Evolutionary conservation across 225 moss, liverwort and hornwort species (phyloP).

Genomic region (Physcomitrellopsis africana): DNA sequence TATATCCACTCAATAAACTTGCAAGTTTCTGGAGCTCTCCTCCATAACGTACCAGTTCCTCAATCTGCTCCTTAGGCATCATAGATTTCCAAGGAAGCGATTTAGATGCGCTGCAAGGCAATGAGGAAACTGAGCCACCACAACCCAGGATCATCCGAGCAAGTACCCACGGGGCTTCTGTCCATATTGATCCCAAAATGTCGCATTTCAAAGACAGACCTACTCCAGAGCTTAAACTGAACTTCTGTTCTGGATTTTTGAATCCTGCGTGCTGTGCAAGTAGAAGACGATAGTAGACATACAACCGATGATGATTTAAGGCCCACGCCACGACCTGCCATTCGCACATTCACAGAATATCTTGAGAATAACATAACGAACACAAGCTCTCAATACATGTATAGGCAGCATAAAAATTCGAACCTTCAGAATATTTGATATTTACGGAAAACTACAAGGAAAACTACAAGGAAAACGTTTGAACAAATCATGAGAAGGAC

Average conservation of each 20-base stretch:
- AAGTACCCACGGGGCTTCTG: slow-evolving; percentile 79
- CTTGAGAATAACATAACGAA: slow-evolving; percentile 23
- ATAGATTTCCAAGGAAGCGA: slow-evolving; percentile 31
- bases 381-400: neutral
- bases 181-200: slow-evolving; percentile 66
- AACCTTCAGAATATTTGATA: slow-evolving; percentile 22
- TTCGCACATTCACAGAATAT: slow-evolving; percentile 31
- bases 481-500: neutral
- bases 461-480: slow-evolving; percentile 7
- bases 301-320: slow-evolving; percentile 71
- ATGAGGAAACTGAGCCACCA: slow-evolving; percentile 66
- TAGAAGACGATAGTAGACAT: slow-evolving; percentile 66
- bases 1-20: slow-evolving; percentile 51
- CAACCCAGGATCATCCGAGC: slow-evolving; percentile 80
- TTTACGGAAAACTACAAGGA: slow-evolving; percentile 1
- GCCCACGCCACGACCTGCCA: slow-evolving; percentile 68
- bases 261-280: slow-evolving; percentile 59
- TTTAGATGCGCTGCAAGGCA: slow-evolving; percentile 22
- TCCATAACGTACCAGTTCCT: slow-evolving; percentile 86
- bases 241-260: slow-evolving; percentile 46
- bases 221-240: slow-evolving; percentile 57
- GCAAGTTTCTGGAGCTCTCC: slow-evolving; percentile 79
- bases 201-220: slow-evolving; percentile 55
- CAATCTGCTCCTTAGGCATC: slow-evolving; percentile 69
- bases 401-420: neutral